phyloP scores from a whole-genome alignment of 257 asterid species.

The Solanum pinnatisectum region DNA sequence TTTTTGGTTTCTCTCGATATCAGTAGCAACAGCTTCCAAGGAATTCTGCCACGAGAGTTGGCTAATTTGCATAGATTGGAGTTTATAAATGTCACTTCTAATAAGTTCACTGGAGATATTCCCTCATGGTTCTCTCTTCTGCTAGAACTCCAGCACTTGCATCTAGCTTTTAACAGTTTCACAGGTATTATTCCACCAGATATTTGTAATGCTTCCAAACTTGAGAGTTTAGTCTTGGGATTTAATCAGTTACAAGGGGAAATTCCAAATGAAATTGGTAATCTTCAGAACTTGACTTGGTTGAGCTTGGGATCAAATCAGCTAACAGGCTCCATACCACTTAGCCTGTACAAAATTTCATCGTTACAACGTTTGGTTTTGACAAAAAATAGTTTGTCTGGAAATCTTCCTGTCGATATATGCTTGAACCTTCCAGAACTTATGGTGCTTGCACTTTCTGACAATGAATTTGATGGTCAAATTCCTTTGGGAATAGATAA shows the following conservation, averaged over 20 bases:
- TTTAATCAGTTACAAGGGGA: constrained; percentile 1
- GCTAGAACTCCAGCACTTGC: constrained; percentile 1
- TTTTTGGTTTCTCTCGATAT: constrained; percentile 1
- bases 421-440: background rate
- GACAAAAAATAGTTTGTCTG: background rate
- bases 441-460: background rate
- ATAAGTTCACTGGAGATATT: constrained; percentile 8
- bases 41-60: constrained; percentile 1
- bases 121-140: constrained; percentile 4
- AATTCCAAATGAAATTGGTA: constrained; percentile 1
- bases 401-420: background rate
- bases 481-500: background rate
- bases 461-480: background rate
- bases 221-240: constrained; percentile 2
- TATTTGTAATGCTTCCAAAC: constrained; percentile 1
- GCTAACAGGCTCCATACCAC: constrained; percentile 7
- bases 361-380: background rate
- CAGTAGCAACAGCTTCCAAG: constrained; percentile 1
- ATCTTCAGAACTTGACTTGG: background rate
- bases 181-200: constrained; percentile 12
- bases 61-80: background rate
- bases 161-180: constrained; percentile 2
- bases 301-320: constrained; percentile 11
- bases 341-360: constrained; percentile 5
- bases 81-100: constrained; percentile 1